phyloP scores from a whole-genome alignment of 768 basidiomycete genomes.

The Trametes punicea region DNA sequence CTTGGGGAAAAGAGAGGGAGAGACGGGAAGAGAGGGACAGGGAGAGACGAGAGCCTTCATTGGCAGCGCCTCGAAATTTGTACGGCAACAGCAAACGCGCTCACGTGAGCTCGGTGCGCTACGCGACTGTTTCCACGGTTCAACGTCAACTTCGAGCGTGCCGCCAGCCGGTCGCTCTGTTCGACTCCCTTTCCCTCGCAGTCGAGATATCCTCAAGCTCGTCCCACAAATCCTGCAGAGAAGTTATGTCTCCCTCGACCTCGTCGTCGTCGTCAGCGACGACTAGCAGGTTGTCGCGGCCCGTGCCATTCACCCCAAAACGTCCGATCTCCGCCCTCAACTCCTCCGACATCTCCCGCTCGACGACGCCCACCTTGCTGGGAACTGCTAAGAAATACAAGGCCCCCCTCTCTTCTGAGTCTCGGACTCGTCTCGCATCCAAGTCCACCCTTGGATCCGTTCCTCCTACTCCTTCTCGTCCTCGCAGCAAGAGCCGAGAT shows the following conservation, averaged over 20 bases:
- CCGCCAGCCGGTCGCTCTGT: neutral
- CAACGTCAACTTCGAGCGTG: neutral
- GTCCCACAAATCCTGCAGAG: too few relatives aligned
- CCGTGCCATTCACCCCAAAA: conserved; percentile 54
- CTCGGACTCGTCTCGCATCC: conserved; percentile 23
- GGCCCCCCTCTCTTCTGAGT: conserved; percentile 51
- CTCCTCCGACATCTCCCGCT: conserved; percentile 34
- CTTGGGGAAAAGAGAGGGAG: too few relatives aligned
- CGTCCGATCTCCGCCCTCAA: conserved; percentile 41
- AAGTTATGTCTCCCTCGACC: conserved; percentile 9
- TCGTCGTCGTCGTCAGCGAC: conserved; percentile 17
- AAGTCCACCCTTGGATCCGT: conserved; percentile 40
- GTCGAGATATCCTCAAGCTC: neutral
- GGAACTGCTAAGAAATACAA: conserved; percentile 65
- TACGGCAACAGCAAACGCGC: conserved; percentile 7
- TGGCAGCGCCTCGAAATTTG: conserved; percentile 2
- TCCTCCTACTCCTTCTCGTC: conserved; percentile 44
- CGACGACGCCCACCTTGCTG: conserved; percentile 37
- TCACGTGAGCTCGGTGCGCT: conserved; percentile 13
- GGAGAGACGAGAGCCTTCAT: neutral
- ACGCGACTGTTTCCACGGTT: conserved; percentile 21
- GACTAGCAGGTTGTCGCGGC: conserved; percentile 36
- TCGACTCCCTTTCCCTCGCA: neutral
- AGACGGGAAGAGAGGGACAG: neutral
- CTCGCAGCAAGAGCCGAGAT: conserved; percentile 36